Conservation (phyloP, 2,329 filamentous ascomycete species). For the Colletotrichum acutatum region DNA sequence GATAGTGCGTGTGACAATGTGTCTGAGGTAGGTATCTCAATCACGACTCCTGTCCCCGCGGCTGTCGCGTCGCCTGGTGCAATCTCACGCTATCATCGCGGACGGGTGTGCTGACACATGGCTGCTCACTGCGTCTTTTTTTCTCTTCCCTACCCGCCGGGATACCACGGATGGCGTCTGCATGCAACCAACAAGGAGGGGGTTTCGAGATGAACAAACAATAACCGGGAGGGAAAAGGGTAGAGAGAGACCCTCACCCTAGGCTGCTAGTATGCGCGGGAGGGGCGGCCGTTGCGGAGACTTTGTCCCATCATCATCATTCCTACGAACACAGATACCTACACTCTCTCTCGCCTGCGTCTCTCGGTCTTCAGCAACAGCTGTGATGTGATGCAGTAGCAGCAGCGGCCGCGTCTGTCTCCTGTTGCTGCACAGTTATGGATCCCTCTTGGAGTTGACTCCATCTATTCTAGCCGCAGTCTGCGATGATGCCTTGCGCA, state of each 20-base stretch:
- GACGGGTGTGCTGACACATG: not conserved
- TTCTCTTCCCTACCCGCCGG: not conserved
- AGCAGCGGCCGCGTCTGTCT: not conserved
- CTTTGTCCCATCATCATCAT: not conserved
- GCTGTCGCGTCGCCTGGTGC: constrained; percentile 7
- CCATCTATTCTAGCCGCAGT: not conserved
- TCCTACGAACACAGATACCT: too few species aligned
- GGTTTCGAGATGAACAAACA: not conserved
- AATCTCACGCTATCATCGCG: not conserved
- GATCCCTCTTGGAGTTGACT: not conserved
- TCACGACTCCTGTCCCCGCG: not conserved
- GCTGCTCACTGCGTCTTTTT: not conserved
- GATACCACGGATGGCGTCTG: constrained; percentile 3
- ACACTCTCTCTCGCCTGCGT: not conserved
- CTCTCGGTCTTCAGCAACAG: not conserved
- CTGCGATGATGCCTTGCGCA: not conserved
- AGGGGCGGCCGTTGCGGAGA: constrained; percentile 2
- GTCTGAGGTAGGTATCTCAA: too few species aligned
- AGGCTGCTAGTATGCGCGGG: not conserved
- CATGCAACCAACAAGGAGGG: constrained; percentile 9
- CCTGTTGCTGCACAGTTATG: not conserved
- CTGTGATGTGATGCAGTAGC: not conserved
- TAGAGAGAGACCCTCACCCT: not conserved
- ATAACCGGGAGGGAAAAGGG: not conserved
- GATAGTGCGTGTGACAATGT: not conserved